phyloP scores from a whole-genome alignment of 768 basidiomycete genomes.

The Hirschioporus abietinus region DNA sequence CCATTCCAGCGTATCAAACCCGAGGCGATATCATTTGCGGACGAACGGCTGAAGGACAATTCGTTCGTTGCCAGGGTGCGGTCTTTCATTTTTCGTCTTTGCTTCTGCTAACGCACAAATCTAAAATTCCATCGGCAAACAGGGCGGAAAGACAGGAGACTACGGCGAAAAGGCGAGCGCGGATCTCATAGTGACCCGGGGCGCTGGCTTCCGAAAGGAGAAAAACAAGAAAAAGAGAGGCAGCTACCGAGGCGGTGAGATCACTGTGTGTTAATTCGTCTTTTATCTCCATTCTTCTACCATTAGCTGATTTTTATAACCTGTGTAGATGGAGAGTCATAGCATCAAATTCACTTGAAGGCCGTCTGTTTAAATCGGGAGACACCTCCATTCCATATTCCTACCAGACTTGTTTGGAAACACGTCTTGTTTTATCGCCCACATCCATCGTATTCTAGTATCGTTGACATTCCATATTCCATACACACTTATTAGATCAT shows the following conservation, averaged over 20 bases:
- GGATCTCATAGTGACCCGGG: conserved; percentile 90
- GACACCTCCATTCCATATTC: background rate
- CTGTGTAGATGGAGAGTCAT: conserved; percentile 63
- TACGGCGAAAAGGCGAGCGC: conserved; percentile 83
- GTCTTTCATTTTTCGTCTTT: conserved; percentile 11
- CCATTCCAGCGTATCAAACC: conserved; percentile 81
- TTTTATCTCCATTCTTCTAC: background rate
- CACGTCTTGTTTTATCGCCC: background rate
- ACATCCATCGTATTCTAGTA: background rate
- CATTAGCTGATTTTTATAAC: conserved; percentile 5
- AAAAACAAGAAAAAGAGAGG: conserved; percentile 99
- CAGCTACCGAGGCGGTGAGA: conserved; percentile 90
- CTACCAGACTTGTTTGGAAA: background rate
- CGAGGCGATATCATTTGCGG: conserved; percentile 45
- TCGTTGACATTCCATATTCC: background rate
- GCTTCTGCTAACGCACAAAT: conserved; percentile 2
- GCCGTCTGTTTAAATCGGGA: background rate
- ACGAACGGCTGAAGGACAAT: conserved; percentile 59
- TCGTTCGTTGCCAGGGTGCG: conserved; percentile 75
- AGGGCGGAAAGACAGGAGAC: conserved; percentile 68
- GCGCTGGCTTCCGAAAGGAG: conserved; percentile 95
- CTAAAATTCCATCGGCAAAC: conserved; percentile 3
- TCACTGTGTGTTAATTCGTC: conserved; percentile 57
- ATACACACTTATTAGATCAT: background rate
- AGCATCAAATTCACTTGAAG: conserved; percentile 73